Evolutionary conservation across 495 filamentous ascomycete species (phyloP), one percentile per base, ranked within the genome.

Genomic region (Aspergillus conjunctus): DNA sequence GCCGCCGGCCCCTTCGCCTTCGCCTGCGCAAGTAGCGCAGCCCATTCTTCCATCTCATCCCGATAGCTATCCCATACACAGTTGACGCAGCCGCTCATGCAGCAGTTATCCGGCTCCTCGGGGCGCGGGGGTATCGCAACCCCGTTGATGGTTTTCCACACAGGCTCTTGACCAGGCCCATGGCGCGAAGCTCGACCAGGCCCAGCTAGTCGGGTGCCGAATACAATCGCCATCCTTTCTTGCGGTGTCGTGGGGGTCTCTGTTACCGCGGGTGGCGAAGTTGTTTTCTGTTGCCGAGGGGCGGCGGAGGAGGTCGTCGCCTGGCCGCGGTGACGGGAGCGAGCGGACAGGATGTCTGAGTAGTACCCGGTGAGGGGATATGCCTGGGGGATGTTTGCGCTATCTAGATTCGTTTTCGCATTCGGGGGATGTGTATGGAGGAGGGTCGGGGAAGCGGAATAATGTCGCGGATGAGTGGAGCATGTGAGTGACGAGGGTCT

Each of bases 61-160:
- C 92, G 80, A 74, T 87, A 96, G 45, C 82, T 79, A 71, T 97
- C 93, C 93, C 93, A 98, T 11, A 96, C 93, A 72, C 94, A 98
- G 71, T 98, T 93, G 31, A 97, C 93, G 71, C 94, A 98, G 30
- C 94, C 94, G 66, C 88, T 91, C 94, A 98, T 98, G 76, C 94
- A 98, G 83, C 94, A 98, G 73, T 98, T 97, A 71, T 97, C 94
- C 14, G 94, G 94, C 72, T 98, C 94, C 54, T 86, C 82, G 8
- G 94, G 94, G 14, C 83, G 80, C 17, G 92, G 92, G 11, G 92
- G 93, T 4, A 96, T 89, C 57, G 83, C 77, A 11, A 96, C 83
- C 30, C 93, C 93, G 12, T 91, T 91, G 62, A 96, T 76, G 15
- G 84, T 79, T 45, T 79, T 82, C 77, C 78, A 80, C 17, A 65